Base-by-base conservation (phyloP, 2,329 filamentous ascomycete species). In the Aspergillus sp. region DNA sequence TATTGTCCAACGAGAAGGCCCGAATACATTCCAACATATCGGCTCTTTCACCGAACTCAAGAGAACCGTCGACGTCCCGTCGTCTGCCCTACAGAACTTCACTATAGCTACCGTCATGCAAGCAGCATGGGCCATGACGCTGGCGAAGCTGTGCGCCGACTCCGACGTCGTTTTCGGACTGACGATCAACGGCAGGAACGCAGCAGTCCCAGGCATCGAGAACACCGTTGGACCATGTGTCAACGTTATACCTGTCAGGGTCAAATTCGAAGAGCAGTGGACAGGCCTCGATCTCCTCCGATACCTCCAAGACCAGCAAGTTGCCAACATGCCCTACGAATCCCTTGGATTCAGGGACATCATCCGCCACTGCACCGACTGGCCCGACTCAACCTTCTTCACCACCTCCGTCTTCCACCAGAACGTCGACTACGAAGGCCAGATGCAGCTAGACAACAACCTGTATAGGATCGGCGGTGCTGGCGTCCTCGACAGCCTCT, bases 91-190 rank as follows among this genome's bases (percentile, higher is more conserved):
- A 43, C 65, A 62, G 30, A 72, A 75, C 37, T 68, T 78, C 35
- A 81, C 78, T 1, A 64, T 74, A 8, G 76, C 77, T 2, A 80
- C 75, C 0, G 60, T 82, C 0, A 76, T 77, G n/a, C 78, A 78
- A 0, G 75, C 77, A 1, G 75, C 75, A 0, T 82, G 78, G 78
- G 74, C 76, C 0, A 52, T 80, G 5, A 72, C 71, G 12, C 68
- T 82, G 2, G 71, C 78, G 1, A 70, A 68, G 4, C 67, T 72
- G 8, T 64, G 72, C 0, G 51, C 52, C 1, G 53, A 61, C 11
- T 61, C 61, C 2, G 77, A 82, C 46, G 71, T 82, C 24, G 67
- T 75, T 6, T 82, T 82, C 40, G 77, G 77, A 16, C 73, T 78
- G 43, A 78, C 81, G 1, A 75, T 78, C 26, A 77, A 69, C 37